A percentile compares a stretch with the other conserved stretches of the same genome.
Conservation (phyloP, 345 rosid species). For the Angophora floribunda region DNA sequence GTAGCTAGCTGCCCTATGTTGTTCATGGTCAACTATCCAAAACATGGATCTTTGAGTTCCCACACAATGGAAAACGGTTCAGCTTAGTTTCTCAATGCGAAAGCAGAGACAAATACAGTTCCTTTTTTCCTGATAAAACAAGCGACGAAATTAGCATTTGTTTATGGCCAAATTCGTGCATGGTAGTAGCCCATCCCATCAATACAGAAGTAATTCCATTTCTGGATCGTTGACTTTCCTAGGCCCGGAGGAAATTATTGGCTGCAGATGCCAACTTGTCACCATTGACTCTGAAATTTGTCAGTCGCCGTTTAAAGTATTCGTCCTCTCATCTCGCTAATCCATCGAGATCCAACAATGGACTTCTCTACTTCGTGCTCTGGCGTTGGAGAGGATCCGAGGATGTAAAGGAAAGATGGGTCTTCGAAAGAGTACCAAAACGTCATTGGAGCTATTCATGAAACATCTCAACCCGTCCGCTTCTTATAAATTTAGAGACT, state of each 20-base stretch:
- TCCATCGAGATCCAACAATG: background rate
- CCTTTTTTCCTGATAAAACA: background rate
- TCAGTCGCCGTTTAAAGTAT: background rate
- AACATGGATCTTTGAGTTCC: background rate
- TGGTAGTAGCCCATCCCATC: background rate
- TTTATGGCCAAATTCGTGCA: background rate
- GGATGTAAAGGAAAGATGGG: background rate
- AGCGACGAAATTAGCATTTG: background rate
- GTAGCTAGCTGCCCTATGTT: background rate
- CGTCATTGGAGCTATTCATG: background rate
- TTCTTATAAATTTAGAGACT: background rate
- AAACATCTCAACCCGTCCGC: background rate
- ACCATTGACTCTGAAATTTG: background rate
- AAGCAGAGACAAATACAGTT: background rate
- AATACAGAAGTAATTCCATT: background rate
- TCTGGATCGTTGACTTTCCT: background rate
- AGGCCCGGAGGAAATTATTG: background rate
- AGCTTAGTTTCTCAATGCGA: background rate
- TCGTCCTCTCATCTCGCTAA: background rate
- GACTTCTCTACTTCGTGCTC: background rate
- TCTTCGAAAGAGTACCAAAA: background rate
- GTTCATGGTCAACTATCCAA: background rate
- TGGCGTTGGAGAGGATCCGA: background rate
- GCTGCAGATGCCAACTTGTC: background rate
- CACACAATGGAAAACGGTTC: background rate